phyloP scores from a whole-genome alignment of 345 rosid genomes.

The Populus tremula region DNA sequence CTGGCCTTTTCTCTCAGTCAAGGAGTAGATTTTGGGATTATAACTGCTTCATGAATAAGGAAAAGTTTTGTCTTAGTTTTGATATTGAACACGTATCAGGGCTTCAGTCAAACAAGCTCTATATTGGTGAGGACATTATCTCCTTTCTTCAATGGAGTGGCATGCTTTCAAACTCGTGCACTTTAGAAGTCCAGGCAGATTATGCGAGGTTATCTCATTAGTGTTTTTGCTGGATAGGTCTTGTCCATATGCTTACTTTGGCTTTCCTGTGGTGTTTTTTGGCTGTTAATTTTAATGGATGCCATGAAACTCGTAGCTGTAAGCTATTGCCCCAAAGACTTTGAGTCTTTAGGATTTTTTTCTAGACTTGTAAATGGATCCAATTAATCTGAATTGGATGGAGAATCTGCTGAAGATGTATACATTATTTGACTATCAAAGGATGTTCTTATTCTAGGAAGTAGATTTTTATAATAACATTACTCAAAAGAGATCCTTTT shows the following conservation, averaged over 20 bases:
- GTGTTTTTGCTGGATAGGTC: background rate
- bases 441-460: background rate
- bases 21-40: constrained; percentile 61
- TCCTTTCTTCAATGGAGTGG: constrained; percentile 79
- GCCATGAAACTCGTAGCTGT: background rate
- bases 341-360: background rate
- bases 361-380: background rate
- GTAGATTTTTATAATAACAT: background rate
- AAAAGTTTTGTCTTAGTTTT: constrained; percentile 63
- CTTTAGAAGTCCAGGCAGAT: constrained; percentile 83
- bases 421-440: background rate
- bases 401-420: background rate
- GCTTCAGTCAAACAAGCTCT: constrained; percentile 40
- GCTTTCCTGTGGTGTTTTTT: background rate
- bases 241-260: background rate
- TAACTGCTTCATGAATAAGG: constrained; percentile 75
- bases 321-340: background rate
- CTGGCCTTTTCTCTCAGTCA: constrained; percentile 47
- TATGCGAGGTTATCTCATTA: constrained; percentile 50
- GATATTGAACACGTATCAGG: constrained; percentile 34
- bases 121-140: constrained; percentile 50
- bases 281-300: background rate
- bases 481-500: background rate
- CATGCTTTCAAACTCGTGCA: constrained; percentile 58
- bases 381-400: background rate